Percentiles rank a stretch among this genome's conserved stretches.
phyloP scores from a whole-genome alignment of 106 monocot genomes.

The Phalaenopsis equestris region DNA sequence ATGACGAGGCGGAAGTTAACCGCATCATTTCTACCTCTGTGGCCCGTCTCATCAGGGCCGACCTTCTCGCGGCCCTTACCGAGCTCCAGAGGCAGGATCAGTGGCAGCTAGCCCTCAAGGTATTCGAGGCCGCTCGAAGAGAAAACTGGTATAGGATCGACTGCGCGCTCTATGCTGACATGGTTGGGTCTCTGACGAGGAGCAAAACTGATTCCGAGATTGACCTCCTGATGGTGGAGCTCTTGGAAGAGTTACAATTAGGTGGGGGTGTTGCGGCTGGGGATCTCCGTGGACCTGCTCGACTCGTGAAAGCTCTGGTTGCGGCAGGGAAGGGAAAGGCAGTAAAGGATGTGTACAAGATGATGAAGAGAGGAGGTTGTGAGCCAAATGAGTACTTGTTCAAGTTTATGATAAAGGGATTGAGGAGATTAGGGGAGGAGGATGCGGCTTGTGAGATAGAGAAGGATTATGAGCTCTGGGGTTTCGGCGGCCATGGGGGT shows the following conservation, averaged over 20 bases:
- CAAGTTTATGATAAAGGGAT: constrained; percentile 48
- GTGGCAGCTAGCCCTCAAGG: constrained; percentile 37
- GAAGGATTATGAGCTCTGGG: constrained; percentile 48
- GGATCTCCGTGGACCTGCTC: constrained; percentile 38
- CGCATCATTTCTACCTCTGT: constrained; percentile 17
- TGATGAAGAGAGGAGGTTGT: constrained; percentile 43
- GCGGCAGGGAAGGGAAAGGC: constrained; percentile 38
- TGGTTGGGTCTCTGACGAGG: constrained; percentile 34
- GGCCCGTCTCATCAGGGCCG: constrained; percentile 60
- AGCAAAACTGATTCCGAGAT: constrained; percentile 14
- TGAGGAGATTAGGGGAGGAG: constrained; percentile 57
- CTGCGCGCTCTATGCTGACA: constrained; percentile 34
- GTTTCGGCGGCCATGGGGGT: neutral
- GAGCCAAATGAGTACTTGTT: constrained; percentile 62
- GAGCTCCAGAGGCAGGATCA: constrained; percentile 69
- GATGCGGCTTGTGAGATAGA: constrained; percentile 58
- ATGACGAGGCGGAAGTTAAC: neutral
- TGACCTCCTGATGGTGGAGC: constrained; percentile 21
- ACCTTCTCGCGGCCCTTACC: constrained; percentile 44
- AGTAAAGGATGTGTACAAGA: constrained; percentile 37
- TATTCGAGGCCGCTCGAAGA: constrained; percentile 36
- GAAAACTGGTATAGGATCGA: constrained; percentile 33
- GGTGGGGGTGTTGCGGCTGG: constrained; percentile 14
- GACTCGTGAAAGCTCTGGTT: constrained; percentile 47
- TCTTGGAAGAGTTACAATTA: constrained; percentile 28